These are phyloP conservation scores for Zopfochytrium polystomum DNA, from an alignment of 371 early-diverging fungal species.

Conservation along the genomic window DNA sequence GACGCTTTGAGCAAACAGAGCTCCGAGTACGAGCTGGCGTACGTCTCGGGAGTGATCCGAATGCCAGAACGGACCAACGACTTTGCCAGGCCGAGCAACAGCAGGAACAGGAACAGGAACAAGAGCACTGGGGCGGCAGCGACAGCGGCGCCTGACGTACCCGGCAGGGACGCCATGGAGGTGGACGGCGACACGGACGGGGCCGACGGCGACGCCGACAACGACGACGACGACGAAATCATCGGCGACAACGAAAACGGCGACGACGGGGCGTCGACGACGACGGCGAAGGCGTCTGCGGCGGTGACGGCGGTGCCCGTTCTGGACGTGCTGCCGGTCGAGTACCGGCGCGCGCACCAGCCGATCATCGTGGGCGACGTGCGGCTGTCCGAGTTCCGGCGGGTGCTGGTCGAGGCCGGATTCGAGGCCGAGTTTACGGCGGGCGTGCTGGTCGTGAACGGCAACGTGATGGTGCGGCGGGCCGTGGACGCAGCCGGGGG, in stretches of 20 bases:
- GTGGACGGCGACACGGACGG: too few relatives aligned
- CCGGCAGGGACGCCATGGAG: slow-evolving; percentile 9
- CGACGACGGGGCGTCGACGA: slow-evolving; percentile 33
- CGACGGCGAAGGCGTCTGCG: too few relatives aligned
- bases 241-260: slow-evolving; percentile 46
- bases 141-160: too few relatives aligned
- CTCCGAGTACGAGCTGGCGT: slow-evolving; percentile 74
- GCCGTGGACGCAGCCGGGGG: slow-evolving; percentile 18
- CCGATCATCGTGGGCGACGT: slow-evolving; percentile 85
- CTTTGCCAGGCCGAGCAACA: too few relatives aligned
- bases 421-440: slow-evolving; percentile 77
- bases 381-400: slow-evolving; percentile 75
- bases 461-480: slow-evolving; percentile 70
- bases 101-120: slow-evolving; percentile 15
- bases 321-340: slow-evolving; percentile 65
- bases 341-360: slow-evolving; percentile 48
- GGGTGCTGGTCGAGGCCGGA: slow-evolving; percentile 67
- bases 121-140: background rate
- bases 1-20: too few relatives aligned
- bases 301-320: too few relatives aligned
- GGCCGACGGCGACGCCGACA: background rate
- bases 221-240: slow-evolving; percentile 1
- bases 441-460: slow-evolving; percentile 81
- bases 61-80: too few relatives aligned
- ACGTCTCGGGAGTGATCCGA: slow-evolving; percentile 67